Base-by-base conservation (phyloP, 1,284 basidiomycete species). In the Limonomyces culmigenus region DNA sequence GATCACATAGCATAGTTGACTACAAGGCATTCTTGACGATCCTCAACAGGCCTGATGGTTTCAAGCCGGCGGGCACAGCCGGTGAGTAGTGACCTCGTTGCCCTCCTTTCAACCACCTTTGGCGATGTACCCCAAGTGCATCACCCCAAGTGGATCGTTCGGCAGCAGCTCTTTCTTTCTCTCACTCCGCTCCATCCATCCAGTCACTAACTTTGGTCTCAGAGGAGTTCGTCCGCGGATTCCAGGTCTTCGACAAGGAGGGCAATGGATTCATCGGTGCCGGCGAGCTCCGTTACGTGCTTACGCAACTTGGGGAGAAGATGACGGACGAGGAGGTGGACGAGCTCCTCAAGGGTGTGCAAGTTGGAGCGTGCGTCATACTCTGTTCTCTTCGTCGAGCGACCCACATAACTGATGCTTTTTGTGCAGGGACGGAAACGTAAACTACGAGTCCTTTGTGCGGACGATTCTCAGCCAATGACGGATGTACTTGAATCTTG, bases 181-280 rank as follows among this genome's bases (percentile, higher is more conserved):
- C n/a, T n/a, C n/a, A n/a, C n/a, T n/a, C n/a, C n/a, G n/a, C n/a
- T n/a, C n/a, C 32, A 31, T 14, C 31, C 15, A 3, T 14, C 19
- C 18, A 25, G 25, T 33, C 8, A 10, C 33, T 19, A 31, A 39
- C 29, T 37, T 33, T 36, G 32, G n/a, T 11, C 23, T 8, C 55
- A 92, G 93, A 97, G 67, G 93, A 98, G 54, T 98, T 97, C 62
- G 88, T 96, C 50, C 88, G 93, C 38, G 95, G 92, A 6, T 98
- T 98, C 72, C 92, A 97, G 52, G 93, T 98, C 14, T 98, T 98
- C 46, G 93, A 97, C 60, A 96, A 96, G 62, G 91, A 95, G 43
- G 89, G 88, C 31, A 95, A 95, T 49, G 93, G 93, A 0, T 89
- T 83, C 61, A 97, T 97, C 50, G 89, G 89, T 37, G 88, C 83